A percentile compares a stretch with the other conserved stretches of the same genome.
Conservation (phyloP, 1,284 basidiomycete species). For the Puccinia sorghi region DNA sequence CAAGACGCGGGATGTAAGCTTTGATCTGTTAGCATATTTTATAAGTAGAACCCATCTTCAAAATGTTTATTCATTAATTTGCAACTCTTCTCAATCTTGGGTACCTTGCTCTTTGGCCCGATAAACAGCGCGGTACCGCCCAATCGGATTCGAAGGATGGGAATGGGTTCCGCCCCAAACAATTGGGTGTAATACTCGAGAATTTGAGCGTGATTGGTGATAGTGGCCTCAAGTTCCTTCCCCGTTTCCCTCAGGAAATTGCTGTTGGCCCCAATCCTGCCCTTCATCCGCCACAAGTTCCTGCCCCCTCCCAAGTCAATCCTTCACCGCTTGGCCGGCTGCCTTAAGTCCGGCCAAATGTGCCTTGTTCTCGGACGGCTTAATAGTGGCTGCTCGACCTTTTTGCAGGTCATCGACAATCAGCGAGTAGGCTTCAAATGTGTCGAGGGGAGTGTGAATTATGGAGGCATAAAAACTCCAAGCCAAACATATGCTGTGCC, state of each 20-base stretch:
- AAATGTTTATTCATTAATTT: not conserved
- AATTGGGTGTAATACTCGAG: conserved; percentile 73
- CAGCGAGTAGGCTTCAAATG: conserved; percentile 57
- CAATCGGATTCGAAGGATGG: conserved; percentile 15
- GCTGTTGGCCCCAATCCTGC: conserved; percentile 64
- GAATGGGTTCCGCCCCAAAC: conserved; percentile 64
- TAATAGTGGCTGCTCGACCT: conserved; percentile 60
- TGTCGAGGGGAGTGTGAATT: conserved; percentile 66
- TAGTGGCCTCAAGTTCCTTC: conserved; percentile 64
- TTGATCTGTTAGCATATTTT: conserved; percentile 22
- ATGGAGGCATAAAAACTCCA: conserved; percentile 64
- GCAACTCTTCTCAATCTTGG: not conserved
- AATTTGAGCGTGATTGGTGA: conserved; percentile 71
- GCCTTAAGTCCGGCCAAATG: conserved; percentile 69
- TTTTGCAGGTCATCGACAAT: conserved; percentile 59
- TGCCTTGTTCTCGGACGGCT: conserved; percentile 64
- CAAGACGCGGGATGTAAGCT: conserved; percentile 3
- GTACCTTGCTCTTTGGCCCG: not conserved
- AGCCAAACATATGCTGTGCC: not conserved
- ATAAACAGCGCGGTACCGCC: conserved; percentile 8
- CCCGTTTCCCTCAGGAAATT: conserved; percentile 67
- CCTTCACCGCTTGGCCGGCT: conserved; percentile 68
- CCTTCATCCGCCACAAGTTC: conserved; percentile 54
- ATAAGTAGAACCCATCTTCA: not conserved
- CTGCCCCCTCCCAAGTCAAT: conserved; percentile 53